A percentile compares a stretch with the other conserved stretches of the same genome.
These are phyloP conservation scores for Penicillium pulvis DNA, from an alignment of 495 filamentous ascomycete genomes.

Conservation along the genomic window DNA sequence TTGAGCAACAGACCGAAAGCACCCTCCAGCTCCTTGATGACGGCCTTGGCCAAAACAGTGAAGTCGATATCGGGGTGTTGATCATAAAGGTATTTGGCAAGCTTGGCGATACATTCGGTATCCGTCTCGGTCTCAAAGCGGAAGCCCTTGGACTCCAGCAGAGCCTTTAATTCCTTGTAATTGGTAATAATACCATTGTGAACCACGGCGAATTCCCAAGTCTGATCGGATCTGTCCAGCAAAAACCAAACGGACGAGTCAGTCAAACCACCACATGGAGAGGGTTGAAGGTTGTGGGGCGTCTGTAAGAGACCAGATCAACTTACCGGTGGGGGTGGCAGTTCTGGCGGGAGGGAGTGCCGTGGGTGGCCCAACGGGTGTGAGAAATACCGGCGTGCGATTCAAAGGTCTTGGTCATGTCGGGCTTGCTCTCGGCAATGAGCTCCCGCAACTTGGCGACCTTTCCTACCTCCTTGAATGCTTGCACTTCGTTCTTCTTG, in stretches of 20 bases:
- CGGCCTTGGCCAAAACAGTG: conserved; percentile 91
- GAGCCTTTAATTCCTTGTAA: conserved; percentile 97
- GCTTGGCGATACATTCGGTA: conserved; percentile 98
- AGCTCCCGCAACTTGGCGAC: conserved; percentile 93
- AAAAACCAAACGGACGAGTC: background rate
- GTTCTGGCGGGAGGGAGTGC: conserved; percentile 87
- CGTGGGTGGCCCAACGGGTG: conserved; percentile 98
- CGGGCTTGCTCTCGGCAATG: conserved; percentile 78
- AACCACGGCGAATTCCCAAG: conserved; percentile 94
- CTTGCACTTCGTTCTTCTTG: conserved; percentile 96
- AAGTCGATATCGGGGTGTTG: conserved; percentile 93
- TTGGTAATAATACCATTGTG: conserved; percentile 99
- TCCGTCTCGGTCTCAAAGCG: conserved; percentile 99
- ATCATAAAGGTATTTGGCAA: conserved; percentile 97
- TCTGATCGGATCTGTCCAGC: conserved; percentile 65
- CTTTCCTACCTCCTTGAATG: conserved; percentile 99
- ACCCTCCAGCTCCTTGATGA: conserved; percentile 97
- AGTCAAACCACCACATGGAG: background rate
- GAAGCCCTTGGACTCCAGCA: conserved; percentile 93
- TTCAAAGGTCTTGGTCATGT: conserved; percentile 90
- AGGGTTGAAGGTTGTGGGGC: background rate
- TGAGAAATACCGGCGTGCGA: conserved; percentile 98
- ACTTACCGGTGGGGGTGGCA: conserved; percentile 96
- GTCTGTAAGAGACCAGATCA: background rate
- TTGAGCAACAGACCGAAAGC: conserved; percentile 96